These are phyloP conservation scores for Amanita rimosa DNA, from an alignment of 768 basidiomycete species.

Conservation along the genomic window DNA sequence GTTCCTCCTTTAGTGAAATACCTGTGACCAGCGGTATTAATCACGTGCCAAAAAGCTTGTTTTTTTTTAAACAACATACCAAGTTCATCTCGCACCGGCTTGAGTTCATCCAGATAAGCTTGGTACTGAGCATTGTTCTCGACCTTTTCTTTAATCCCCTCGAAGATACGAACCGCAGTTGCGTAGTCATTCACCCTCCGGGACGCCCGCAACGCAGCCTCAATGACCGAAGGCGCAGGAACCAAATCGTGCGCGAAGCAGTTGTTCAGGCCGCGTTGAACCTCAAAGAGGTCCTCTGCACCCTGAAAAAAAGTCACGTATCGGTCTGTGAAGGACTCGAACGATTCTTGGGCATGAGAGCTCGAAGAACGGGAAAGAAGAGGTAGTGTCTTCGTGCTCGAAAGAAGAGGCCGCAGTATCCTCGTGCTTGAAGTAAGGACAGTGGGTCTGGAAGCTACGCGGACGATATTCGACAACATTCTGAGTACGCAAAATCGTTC, in stretches of 20 bases:
- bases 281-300: conserved; percentile 94
- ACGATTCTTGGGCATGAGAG: conserved; percentile 80
- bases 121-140: conserved; percentile 95
- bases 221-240: conserved; percentile 71
- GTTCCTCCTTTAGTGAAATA: conserved; percentile 30
- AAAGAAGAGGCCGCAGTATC: conserved; percentile 27
- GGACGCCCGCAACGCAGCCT: conserved; percentile 79
- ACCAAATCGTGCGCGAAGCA: conserved; percentile 99
- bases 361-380: conserved; percentile 34
- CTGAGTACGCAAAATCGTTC: conserved; percentile 21
- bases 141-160: conserved; percentile 94
- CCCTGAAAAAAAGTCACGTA: conserved; percentile 90
- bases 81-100: conserved; percentile 80
- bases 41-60: not conserved
- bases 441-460: conserved; percentile 42
- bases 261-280: conserved; percentile 98
- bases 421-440: conserved; percentile 25
- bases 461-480: conserved; percentile 53
- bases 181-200: conserved; percentile 94
- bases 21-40: conserved; percentile 15
- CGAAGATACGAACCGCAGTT: conserved; percentile 92
- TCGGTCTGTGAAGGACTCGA: conserved; percentile 89
- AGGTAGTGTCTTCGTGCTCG: conserved; percentile 28
- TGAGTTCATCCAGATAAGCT: conserved; percentile 87
- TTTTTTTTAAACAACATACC: conserved; percentile 60